Evolutionary conservation across 306 rosid genomes (phyloP), one percentile per base, ranked within the genome.

Genomic region (Dalbergia cochinchinensis): DNA sequence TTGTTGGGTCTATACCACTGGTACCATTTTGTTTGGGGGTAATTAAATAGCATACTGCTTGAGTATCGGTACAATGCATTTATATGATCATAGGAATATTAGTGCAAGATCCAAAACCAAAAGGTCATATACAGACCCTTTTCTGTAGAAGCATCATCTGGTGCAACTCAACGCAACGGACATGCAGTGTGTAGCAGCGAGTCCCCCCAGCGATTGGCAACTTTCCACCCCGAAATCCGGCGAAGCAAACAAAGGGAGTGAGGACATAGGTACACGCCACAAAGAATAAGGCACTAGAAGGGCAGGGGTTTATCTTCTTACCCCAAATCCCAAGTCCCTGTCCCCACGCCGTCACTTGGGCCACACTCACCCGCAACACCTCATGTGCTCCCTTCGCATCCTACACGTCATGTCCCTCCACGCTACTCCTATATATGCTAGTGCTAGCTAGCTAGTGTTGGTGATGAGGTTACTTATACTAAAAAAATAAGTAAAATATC

Each of bases 341-440:
- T 76, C 80, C 74, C 83, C 65, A 77, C 70, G 51, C 57, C 22
- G 71, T 68, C 65, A 41, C 55, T 59, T 18, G 18, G 15, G 11
- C 41, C 77, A 65, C 61, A 57, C 66, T 45, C 34, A 16, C 8
- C 7, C 7, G 12, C 48, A 74, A 84, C 92, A 87, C 39, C 11
- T 57, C 92, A 88, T 84, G 92, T 90, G 94, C 81, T 14, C 12
- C 13, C 39, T 76, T 77, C 82, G 83, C 87, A 82, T 81, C 63
- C 15, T 41, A 60, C 90, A 89, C 82, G 94, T 88, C 92, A 86
- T 76, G 37, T 44, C 54, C 69, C 70, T 73, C 83, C 76, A 34
- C 9, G 80, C 20, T 55, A 10, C 10, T 26, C 31, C 31, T 42
- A 11, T n/a, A n/a, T n/a, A n/a, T 11, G 47, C 53, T 47, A 47